Base-by-base conservation (phyloP, 1,284 basidiomycete genomes). In the Leccinum griseonigrum region DNA sequence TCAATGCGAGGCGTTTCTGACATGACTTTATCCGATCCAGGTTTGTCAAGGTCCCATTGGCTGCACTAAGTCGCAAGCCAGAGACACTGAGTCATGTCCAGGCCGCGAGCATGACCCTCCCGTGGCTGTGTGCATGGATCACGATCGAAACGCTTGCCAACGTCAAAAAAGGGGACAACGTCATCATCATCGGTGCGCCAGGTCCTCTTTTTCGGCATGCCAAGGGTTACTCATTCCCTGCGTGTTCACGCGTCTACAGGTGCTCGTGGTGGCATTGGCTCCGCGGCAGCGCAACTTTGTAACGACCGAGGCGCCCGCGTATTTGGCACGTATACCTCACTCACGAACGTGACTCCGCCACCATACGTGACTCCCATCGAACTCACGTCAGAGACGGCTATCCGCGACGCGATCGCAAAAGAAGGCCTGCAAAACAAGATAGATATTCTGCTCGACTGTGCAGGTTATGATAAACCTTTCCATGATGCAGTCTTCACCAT, bases 41-140 rank as follows among this genome's bases (percentile, higher is more conserved):
- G 54, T 75, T 71, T 3, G 66, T 72, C 14, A 67, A 72, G 32
- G 67, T 76, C 9, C 74, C 75, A 0, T 18, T 76, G 34, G 54
- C 59, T 3, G 73, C 61, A 3, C 61, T 74, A 9, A 74, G 73
- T 58, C 74, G 66, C 53, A 74, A 76, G 46, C 73, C 75, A 4
- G 31, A 64, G 52, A 62, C 52, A 2, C 38, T 74, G 31, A 65
- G 58, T 29, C 75, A 74, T n/a, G 11, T 18, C 22, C 56, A 67
- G 40, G 75, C 74, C 7, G 73, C 69, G n/a, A 76, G 73, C 51
- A 74, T 74, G 66, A 73, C 73, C 0, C 73, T 74, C 7, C 67
- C 69, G 0, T 76, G 75, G 74, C 65, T 76, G n/a, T 74, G 73
- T 57, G 75, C 75, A 7, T 74, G 75, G 75, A 76, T 76, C 62